These are phyloP conservation scores for Vigna unguiculata DNA, from an alignment of 306 rosid species.

Conservation along the genomic window DNA sequence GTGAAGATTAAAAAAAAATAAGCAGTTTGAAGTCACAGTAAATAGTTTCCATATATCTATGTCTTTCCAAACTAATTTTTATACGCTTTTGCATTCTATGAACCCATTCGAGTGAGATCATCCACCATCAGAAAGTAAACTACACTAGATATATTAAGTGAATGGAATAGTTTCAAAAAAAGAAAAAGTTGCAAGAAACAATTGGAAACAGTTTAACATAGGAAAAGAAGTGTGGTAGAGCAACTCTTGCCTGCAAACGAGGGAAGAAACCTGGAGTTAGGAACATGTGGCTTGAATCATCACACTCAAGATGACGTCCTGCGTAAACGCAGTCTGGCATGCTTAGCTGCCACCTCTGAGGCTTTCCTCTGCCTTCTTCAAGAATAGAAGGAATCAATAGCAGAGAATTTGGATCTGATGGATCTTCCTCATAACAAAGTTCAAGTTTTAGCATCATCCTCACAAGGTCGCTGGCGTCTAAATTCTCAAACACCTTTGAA, in stretches of 20 bases:
- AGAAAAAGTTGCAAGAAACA: background rate
- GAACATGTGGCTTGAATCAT: conserved; percentile 94
- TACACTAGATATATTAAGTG: background rate
- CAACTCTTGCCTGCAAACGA: conserved; percentile 75
- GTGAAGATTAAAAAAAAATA: background rate
- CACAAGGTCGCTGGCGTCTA: conserved; percentile 84
- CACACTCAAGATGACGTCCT: conserved; percentile 92
- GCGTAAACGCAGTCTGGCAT: conserved; percentile 66
- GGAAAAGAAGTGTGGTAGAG: background rate
- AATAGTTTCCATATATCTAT: background rate
- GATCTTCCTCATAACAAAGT: conserved; percentile 85
- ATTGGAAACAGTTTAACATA: conserved; percentile 18
- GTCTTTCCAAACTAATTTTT: conserved; percentile 5
- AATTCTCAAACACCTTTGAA: conserved; percentile 84
- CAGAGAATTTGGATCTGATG: conserved; percentile 70
- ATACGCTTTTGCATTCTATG: conserved; percentile 4
- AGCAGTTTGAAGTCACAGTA: background rate
- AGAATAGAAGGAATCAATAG: conserved; percentile 83
- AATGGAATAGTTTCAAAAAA: conserved; percentile 1
- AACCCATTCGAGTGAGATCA: conserved; percentile 10
- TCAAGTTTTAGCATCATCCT: conserved; percentile 98
- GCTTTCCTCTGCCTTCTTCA: conserved; percentile 90
- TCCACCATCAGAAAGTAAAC: conserved; percentile 14
- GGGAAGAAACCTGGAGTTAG: conserved; percentile 95
- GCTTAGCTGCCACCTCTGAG: conserved; percentile 82